Conservation (phyloP, 75 land plant genomes). For the Azolla pinnata region DNA sequence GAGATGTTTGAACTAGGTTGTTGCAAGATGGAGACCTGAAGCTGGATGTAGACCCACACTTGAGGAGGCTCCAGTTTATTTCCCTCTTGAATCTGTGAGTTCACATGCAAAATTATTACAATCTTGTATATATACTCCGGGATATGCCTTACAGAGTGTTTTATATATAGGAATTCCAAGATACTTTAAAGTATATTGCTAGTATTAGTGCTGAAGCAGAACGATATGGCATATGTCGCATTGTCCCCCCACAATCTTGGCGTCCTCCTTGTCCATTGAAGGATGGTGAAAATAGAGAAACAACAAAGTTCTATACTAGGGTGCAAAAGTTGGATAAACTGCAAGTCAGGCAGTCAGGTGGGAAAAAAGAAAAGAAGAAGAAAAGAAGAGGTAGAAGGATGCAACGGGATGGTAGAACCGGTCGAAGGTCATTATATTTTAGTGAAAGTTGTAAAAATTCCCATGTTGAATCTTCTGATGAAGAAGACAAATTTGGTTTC, state of each 20-base stretch:
- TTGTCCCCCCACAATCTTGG: slow-evolving; percentile 89
- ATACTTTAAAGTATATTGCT: slow-evolving; percentile 66
- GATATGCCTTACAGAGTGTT: no score
- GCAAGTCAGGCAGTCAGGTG: slow-evolving; percentile 32
- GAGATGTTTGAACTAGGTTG: slow-evolving; percentile 30
- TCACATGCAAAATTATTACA: no score
- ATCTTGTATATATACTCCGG: no score
- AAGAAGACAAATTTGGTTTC: slow-evolving; percentile 77
- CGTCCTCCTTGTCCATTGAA: slow-evolving; percentile 61
- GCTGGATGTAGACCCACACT: slow-evolving; percentile 42
- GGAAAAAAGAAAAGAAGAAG: slow-evolving; percentile 7
- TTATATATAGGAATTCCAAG: slow-evolving; percentile 64
- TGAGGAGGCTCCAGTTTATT: slow-evolving; percentile 70
- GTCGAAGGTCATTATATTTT: no score
- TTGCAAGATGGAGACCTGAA: slow-evolving; percentile 67
- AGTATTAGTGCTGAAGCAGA: slow-evolving; percentile 62
- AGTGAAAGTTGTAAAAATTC: no score
- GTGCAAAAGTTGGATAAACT: slow-evolving; percentile 64
- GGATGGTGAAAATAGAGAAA: slow-evolving; percentile 30
- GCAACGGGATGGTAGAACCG: no score
- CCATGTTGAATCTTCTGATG: no score
- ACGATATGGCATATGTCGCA: slow-evolving; percentile 79
- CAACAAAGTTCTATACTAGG: slow-evolving; percentile 45
- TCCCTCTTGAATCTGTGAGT: slow-evolving; percentile 66
- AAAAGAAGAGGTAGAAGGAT: background rate